These are phyloP conservation scores for Penicillium desertorum DNA, from an alignment of 495 filamentous ascomycete species.

Conservation along the genomic window DNA sequence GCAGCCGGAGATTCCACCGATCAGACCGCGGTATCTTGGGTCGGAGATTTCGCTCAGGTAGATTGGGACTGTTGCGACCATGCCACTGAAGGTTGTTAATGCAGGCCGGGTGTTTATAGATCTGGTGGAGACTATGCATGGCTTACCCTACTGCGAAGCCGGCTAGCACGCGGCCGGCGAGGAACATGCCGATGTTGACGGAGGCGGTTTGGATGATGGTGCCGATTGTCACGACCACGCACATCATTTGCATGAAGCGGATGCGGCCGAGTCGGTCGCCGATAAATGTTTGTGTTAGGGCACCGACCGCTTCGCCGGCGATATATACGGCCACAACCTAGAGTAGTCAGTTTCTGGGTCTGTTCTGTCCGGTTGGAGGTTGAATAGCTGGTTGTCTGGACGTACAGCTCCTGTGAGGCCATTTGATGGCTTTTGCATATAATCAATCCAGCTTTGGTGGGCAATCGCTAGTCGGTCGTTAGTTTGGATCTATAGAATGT, in stretches of 20 bases:
- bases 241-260: slow-evolving; percentile 59
- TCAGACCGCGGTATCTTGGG: slow-evolving; percentile 53
- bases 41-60: slow-evolving; percentile 60
- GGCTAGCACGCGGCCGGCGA: slow-evolving; percentile 56
- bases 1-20: slow-evolving; percentile 58
- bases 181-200: slow-evolving; percentile 60
- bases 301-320: slow-evolving; percentile 56
- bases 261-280: slow-evolving; percentile 58
- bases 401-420: slow-evolving; percentile 57
- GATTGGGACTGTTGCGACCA: slow-evolving; percentile 58
- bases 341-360: not conserved
- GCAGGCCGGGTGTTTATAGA: not conserved
- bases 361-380: not conserved
- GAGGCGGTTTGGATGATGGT: slow-evolving; percentile 56
- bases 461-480: slow-evolving; percentile 48
- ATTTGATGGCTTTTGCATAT: slow-evolving; percentile 55
- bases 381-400: not conserved
- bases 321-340: slow-evolving; percentile 60
- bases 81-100: slow-evolving; percentile 32
- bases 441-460: slow-evolving; percentile 59
- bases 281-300: slow-evolving; percentile 52
- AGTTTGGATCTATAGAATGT: slow-evolving; percentile 8
- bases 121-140: not conserved
- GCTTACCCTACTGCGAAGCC: slow-evolving; percentile 55
- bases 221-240: slow-evolving; percentile 57